Conservation (phyloP, 2,329 filamentous ascomycete genomes). For the Eutypa lata region DNA sequence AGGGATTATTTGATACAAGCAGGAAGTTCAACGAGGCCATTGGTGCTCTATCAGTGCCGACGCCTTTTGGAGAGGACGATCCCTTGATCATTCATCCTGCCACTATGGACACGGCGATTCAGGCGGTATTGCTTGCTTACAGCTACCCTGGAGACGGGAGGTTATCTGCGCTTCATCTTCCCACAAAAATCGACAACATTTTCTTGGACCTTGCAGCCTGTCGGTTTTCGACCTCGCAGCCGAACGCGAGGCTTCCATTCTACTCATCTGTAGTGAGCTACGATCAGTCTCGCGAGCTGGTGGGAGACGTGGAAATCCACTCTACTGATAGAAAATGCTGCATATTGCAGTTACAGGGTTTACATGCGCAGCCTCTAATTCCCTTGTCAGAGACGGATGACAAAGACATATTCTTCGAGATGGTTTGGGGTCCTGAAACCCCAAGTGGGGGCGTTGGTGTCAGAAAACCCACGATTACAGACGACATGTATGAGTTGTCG, state of each 20-base stretch:
- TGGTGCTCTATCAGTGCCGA: not conserved
- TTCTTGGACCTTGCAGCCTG: not conserved
- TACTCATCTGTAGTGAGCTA: not conserved
- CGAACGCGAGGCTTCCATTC: not conserved
- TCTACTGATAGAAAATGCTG: not conserved
- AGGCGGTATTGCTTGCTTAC: constrained; percentile 9
- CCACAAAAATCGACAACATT: not conserved
- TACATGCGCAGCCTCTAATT: not conserved
- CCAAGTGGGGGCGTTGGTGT: not conserved
- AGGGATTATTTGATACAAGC: not conserved
- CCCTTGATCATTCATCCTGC: constrained; percentile 9
- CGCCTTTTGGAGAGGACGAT: not conserved
- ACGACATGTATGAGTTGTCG: not conserved
- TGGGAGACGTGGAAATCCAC: not conserved
- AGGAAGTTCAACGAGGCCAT: not conserved
- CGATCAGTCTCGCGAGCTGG: not conserved
- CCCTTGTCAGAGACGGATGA: not conserved
- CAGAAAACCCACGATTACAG: not conserved
- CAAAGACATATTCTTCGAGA: not conserved
- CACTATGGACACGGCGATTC: constrained; percentile 6
- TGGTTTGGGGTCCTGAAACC: not conserved
- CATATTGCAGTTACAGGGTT: not conserved
- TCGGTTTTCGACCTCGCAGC: not conserved
- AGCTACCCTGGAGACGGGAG: constrained; percentile 7
- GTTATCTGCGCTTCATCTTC: constrained; percentile 7